phyloP scores from a whole-genome alignment of 2,329 filamentous ascomycete species.

The Calonectria leucothoes region DNA sequence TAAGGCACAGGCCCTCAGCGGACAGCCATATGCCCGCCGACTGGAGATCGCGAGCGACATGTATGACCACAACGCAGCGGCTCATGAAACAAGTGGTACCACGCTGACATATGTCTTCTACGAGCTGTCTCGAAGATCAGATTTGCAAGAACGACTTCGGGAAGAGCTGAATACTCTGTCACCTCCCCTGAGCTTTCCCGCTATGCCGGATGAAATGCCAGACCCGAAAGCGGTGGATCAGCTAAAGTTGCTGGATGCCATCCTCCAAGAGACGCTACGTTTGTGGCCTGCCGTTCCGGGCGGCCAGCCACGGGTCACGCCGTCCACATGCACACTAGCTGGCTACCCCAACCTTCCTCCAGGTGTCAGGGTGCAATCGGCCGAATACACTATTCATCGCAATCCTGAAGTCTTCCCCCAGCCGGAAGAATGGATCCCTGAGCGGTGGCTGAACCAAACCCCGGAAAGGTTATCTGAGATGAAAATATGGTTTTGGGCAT shows the following conservation, averaged over 20 bases:
- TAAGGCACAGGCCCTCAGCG: not conserved
- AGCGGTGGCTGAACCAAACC: not conserved
- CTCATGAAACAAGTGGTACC: slow-evolving; percentile 11
- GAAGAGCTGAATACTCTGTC: not conserved
- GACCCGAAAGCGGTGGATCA: slow-evolving; percentile 12
- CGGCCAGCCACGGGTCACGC: slow-evolving; percentile 13
- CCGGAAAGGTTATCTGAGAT: slow-evolving; percentile 2
- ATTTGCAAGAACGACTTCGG: slow-evolving; percentile 8
- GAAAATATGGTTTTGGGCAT: slow-evolving; percentile 21
- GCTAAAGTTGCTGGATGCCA: slow-evolving; percentile 4
- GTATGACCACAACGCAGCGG: slow-evolving; percentile 16
- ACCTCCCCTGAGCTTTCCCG: not conserved
- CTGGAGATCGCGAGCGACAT: slow-evolving; percentile 18
- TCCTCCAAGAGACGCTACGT: slow-evolving; percentile 12
- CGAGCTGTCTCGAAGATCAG: slow-evolving; percentile 8
- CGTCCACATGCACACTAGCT: not conserved
- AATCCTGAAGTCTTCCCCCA: slow-evolving; percentile 13
- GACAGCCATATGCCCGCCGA: not conserved
- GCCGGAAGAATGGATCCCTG: slow-evolving; percentile 2
- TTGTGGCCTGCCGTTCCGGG: slow-evolving; percentile 10
- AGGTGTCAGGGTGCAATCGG: not conserved
- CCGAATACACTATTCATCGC: slow-evolving; percentile 8
- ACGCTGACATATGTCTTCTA: slow-evolving; percentile 13
- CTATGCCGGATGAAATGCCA: not conserved
- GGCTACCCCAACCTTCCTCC: slow-evolving; percentile 10